Evolutionary conservation across 441 rosid genomes (phyloP), one percentile per base, ranked within the genome.

Genomic region (Adansonia rubrostipa): DNA sequence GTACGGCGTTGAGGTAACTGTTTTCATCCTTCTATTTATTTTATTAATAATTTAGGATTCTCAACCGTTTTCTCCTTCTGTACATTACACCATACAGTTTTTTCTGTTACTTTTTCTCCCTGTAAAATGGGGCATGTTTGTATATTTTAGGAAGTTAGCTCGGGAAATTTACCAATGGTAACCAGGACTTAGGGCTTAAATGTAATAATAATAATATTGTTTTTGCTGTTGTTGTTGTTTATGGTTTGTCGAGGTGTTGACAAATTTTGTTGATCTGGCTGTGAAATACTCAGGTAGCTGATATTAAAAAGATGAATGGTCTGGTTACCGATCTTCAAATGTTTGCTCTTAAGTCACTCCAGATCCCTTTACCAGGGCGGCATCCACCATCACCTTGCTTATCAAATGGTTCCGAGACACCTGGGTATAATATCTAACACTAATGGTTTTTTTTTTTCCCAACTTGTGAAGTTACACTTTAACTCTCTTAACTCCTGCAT

Each of bases 291-390:
- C 80, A 92, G 96, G 93, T 88, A 63, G 88, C 91, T 66, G 96
- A 92, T 75, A 86, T 92, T 0, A 92, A 85, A 66, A 88, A 85
- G 89, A 87, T 90, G 86, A 92, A 92, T 83, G 89, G 91, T 15
- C 88, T 92, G 73, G 84, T 83, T 73, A 88, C 92, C 33, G 94
- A 92, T 87, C 88, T 85, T 86, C 96, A 92, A 82, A 90, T 92
- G 92, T 90, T 90, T 83, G 96, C 89, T 75, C 92, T 89, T 71
- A 88, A 90, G 76, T 62, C 89, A 40, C 88, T 92, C 63, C 89
- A 81, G 71, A 89, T 92, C 72, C 96, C 96, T 0, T 84, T 88
- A 71, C 96, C 96, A 6, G 96, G 93, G 19, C 86, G 92, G 62
- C 96, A 92, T 79, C 96, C 91, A 78, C 93, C 96, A 60, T 88